Conservation (phyloP, 1,139 yeast genomes). For the Hansenula anomala region DNA sequence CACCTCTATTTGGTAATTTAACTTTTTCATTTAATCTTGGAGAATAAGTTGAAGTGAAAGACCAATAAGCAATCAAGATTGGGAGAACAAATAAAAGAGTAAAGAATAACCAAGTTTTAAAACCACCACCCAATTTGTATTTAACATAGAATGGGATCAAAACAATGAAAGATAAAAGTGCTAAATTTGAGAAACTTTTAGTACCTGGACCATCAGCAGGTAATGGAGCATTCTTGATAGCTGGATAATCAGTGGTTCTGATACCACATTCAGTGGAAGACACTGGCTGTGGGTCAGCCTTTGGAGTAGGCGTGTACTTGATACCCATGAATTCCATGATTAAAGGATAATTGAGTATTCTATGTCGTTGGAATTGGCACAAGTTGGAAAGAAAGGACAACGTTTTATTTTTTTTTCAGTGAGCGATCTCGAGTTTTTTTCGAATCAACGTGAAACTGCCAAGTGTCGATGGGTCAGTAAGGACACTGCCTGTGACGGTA, state of each 20-base stretch:
- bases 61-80: slow-evolving; percentile 78
- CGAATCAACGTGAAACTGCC: background rate
- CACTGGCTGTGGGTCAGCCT: slow-evolving; percentile 46
- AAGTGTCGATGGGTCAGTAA: background rate
- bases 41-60: slow-evolving; percentile 66
- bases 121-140: slow-evolving; percentile 70
- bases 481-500: too few species aligned
- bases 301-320: slow-evolving; percentile 55
- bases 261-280: slow-evolving; percentile 51
- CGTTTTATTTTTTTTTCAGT: background rate
- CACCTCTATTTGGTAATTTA: slow-evolving; percentile 70
- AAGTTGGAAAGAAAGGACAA: background rate
- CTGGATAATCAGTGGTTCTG: slow-evolving; percentile 56
- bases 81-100: slow-evolving; percentile 56
- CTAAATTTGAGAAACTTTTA: slow-evolving; percentile 63
- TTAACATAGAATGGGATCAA: slow-evolving; percentile 62
- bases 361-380: too few species aligned
- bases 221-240: slow-evolving; percentile 80
- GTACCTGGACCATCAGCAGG: slow-evolving; percentile 94
- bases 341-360: too few species aligned
- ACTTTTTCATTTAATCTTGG: slow-evolving; percentile 82
- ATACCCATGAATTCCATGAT: slow-evolving; percentile 28
- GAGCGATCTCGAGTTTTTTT: background rate
- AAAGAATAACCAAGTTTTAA: slow-evolving; percentile 58
- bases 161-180: slow-evolving; percentile 47